Percentiles rank a stretch among this genome's conserved stretches.
These are phyloP conservation scores for Sphagnum contortum DNA, from an alignment of 225 moss, liverwort and hornwort genomes.

Conservation along the genomic window DNA sequence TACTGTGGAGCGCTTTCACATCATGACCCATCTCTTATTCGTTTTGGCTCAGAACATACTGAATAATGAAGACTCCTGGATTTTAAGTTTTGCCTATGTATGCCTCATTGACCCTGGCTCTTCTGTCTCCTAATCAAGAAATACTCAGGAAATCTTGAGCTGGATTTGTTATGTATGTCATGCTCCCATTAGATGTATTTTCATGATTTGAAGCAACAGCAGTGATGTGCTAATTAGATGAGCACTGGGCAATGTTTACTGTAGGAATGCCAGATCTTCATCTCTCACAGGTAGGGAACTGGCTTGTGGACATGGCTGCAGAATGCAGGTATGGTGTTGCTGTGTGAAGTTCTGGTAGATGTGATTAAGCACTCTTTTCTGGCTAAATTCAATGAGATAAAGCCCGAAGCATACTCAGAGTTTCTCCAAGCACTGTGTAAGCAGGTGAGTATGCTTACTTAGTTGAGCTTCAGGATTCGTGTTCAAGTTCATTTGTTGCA, in stretches of 20 bases:
- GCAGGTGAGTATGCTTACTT: slow-evolving; percentile 36
- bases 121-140: too few relatives aligned
- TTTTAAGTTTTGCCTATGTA: slow-evolving; percentile 79
- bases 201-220: too few relatives aligned
- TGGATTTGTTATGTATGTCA: too few relatives aligned
- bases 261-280: too few relatives aligned
- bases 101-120: neutral
- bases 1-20: slow-evolving; percentile 97
- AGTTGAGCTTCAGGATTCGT: too few relatives aligned
- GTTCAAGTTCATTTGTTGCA: too few relatives aligned
- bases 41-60: slow-evolving; percentile 93
- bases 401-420: slow-evolving; percentile 91
- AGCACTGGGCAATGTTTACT: too few relatives aligned
- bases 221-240: too few relatives aligned
- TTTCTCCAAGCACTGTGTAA: slow-evolving; percentile 94
- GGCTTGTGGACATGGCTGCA: slow-evolving; percentile 11
- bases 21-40: slow-evolving; percentile 86
- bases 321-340: slow-evolving; percentile 94
- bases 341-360: slow-evolving; percentile 91
- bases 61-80: slow-evolving; percentile 77
- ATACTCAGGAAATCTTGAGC: too few relatives aligned
- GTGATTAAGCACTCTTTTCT: slow-evolving; percentile 96
- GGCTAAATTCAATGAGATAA: slow-evolving; percentile 97
- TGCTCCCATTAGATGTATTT: too few relatives aligned
- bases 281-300: too few relatives aligned